Evolutionary conservation across 2,329 filamentous ascomycete genomes (phyloP).

Genomic region (Aschersonia sp.): DNA sequence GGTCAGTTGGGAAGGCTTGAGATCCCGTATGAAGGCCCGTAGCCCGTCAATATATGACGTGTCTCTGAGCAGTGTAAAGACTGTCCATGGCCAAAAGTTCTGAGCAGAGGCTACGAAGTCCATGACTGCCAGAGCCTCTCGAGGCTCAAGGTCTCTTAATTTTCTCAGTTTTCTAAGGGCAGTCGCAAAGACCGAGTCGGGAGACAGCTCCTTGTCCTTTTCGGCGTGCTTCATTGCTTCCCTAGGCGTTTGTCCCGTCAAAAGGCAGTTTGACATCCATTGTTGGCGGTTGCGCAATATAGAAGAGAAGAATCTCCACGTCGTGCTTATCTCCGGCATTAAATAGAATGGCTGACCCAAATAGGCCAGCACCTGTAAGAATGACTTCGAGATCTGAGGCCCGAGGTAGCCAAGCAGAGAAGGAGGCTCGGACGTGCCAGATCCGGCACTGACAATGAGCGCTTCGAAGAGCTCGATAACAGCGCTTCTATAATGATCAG

Average conservation of each 20-base stretch:
- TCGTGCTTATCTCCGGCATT: conserved; percentile 45
- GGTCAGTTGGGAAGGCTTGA: conserved; percentile 36
- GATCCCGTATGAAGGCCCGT: conserved; percentile 49
- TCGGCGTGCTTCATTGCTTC: conserved; percentile 48
- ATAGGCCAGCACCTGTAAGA: conserved; percentile 62
- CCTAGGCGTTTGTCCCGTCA: conserved; percentile 75
- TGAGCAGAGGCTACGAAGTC: conserved; percentile 81
- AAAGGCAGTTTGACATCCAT: conserved; percentile 86
- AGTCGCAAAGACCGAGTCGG: conserved; percentile 54
- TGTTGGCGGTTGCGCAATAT: conserved; percentile 84
- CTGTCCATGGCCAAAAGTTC: conserved; percentile 92
- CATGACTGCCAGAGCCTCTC: conserved; percentile 59
- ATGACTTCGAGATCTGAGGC: conserved; percentile 66
- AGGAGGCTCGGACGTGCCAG: conserved; percentile 60
- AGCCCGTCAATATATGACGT: conserved; percentile 58
- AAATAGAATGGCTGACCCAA: conserved; percentile 64
- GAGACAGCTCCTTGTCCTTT: conserved; percentile 32
- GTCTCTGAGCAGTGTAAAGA: conserved; percentile 63
- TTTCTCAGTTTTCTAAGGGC: conserved; percentile 57
- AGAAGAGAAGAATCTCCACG: conserved; percentile 77
- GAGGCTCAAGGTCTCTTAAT: conserved; percentile 48
- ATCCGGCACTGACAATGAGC: conserved; percentile 55
- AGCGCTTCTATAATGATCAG: conserved; percentile 49
- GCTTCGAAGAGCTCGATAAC: conserved; percentile 58
- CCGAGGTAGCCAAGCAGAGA: conserved; percentile 87